These are phyloP conservation scores for Fulvia fulva DNA, from an alignment of 2,329 filamentous ascomycete species.

Conservation along the genomic window DNA sequence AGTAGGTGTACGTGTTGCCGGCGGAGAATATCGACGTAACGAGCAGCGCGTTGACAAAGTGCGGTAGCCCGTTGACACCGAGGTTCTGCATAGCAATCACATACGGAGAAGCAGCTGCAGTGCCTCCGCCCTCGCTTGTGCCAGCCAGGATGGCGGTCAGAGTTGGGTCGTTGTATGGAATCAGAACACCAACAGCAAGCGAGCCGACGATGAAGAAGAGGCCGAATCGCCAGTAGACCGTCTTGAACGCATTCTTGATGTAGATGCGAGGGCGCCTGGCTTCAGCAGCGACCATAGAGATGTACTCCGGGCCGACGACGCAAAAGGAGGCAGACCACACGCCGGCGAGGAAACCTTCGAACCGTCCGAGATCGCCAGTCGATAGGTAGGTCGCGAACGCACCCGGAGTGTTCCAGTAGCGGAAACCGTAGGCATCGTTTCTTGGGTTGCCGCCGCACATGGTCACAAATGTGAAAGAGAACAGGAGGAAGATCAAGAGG, in stretches of 20 bases:
- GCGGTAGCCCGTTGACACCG: conserved; percentile 40
- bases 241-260: conserved; percentile 49
- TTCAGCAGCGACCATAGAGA: conserved; percentile 47
- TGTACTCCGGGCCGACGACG: conserved; percentile 44
- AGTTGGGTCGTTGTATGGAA: conserved; percentile 33
- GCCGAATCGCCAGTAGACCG: conserved; percentile 46
- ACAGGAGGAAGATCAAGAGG: conserved; percentile 27
- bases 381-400: conserved; percentile 28
- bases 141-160: conserved; percentile 23
- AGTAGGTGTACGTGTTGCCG: conserved; percentile 52
- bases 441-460: conserved; percentile 32
- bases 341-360: conserved; percentile 34
- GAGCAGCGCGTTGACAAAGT: conserved; percentile 32
- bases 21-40: conserved; percentile 52
- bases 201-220: conserved; percentile 48
- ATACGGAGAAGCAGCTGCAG: conserved; percentile 30
- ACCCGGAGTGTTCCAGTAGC: conserved; percentile 38
- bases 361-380: conserved; percentile 29
- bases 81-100: conserved; percentile 45
- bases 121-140: conserved; percentile 18
- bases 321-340: conserved; percentile 37
- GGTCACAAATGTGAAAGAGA: conserved; percentile 30
- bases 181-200: conserved; percentile 43
- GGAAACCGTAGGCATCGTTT: conserved; percentile 39
- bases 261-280: conserved; percentile 43